Conservation (phyloP, 495 filamentous ascomycete genomes). For the Amniculicola lignicola region DNA sequence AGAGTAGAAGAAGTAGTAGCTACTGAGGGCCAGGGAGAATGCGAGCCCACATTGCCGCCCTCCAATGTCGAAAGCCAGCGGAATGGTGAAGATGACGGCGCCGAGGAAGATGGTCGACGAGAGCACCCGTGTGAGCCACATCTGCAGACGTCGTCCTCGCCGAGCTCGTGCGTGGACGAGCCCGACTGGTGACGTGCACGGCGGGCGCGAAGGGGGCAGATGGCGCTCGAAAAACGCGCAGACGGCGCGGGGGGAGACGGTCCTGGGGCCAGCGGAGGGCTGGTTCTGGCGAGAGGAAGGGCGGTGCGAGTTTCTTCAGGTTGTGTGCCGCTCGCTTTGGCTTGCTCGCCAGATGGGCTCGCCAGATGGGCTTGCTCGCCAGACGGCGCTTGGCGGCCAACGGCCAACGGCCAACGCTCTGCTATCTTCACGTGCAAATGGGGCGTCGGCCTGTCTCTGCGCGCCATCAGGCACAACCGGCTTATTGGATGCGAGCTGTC, state of each 20-base stretch:
- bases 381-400: conserved; percentile 28
- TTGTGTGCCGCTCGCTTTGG: conserved; percentile 10
- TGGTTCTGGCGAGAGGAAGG: too few relatives aligned
- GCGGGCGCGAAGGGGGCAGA: conserved; percentile 3
- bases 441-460: neutral
- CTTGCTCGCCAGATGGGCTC: too few relatives aligned
- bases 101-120: conserved; percentile 68
- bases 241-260: conserved; percentile 14
- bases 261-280: neutral
- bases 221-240: conserved; percentile 24
- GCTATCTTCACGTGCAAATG: conserved; percentile 35
- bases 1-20: conserved; percentile 88
- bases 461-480: conserved; percentile 21
- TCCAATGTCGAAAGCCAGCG: conserved; percentile 94
- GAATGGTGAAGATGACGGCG: conserved; percentile 87
- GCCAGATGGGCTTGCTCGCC: too few relatives aligned
- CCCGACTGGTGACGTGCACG: conserved; percentile 23
- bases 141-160: conserved; percentile 26
- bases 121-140: conserved; percentile 40
- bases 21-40: conserved; percentile 80
- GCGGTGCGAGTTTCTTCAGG: conserved; percentile 1
- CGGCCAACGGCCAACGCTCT: too few relatives aligned
- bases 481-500: conserved; percentile 26
- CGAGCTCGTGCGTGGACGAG: conserved; percentile 29
- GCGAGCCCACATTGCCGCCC: conserved; percentile 89